Conservation (phyloP, 2,329 filamentous ascomycete genomes). For the Diaporthe ilicicola region DNA sequence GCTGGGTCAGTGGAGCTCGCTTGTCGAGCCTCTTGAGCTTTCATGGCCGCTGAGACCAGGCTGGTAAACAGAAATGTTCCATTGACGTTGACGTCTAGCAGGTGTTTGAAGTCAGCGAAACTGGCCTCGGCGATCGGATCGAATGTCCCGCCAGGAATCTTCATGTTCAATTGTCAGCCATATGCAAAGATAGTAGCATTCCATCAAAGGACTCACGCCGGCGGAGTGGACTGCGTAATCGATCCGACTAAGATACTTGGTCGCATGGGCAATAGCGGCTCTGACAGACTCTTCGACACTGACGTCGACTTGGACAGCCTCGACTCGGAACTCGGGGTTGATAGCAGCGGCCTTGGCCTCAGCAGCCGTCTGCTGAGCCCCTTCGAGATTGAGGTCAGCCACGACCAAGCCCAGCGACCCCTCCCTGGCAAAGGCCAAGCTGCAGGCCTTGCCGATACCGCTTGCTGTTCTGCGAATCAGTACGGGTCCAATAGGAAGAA, state of each 20-base stretch:
- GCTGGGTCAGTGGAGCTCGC: too few species aligned
- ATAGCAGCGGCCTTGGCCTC: neutral
- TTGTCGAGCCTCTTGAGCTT: conserved; percentile 4
- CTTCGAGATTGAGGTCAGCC: conserved; percentile 19
- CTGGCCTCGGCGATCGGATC: conserved; percentile 23
- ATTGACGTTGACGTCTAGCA: conserved; percentile 23
- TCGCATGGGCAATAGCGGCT: neutral
- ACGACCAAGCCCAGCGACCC: conserved; percentile 6
- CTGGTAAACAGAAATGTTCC: conserved; percentile 22
- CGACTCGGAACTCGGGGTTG: neutral
- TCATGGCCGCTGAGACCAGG: conserved; percentile 21
- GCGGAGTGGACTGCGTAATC: conserved; percentile 29
- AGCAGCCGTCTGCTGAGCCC: neutral
- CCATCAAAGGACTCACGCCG: conserved; percentile 1
- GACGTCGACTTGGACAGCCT: conserved; percentile 10
- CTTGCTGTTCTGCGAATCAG: neutral
- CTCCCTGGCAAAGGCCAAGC: conserved; percentile 20
- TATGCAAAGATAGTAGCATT: neutral
- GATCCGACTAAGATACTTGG: conserved; percentile 6
- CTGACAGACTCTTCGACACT: conserved; percentile 12
- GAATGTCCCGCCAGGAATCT: conserved; percentile 22
- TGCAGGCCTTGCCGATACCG: conserved; percentile 19
- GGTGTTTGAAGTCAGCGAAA: conserved; percentile 28
- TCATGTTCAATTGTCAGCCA: neutral
- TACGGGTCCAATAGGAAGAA: neutral